phyloP scores from a whole-genome alignment of 306 rosid genomes.

The Aeschynomene evenia region DNA sequence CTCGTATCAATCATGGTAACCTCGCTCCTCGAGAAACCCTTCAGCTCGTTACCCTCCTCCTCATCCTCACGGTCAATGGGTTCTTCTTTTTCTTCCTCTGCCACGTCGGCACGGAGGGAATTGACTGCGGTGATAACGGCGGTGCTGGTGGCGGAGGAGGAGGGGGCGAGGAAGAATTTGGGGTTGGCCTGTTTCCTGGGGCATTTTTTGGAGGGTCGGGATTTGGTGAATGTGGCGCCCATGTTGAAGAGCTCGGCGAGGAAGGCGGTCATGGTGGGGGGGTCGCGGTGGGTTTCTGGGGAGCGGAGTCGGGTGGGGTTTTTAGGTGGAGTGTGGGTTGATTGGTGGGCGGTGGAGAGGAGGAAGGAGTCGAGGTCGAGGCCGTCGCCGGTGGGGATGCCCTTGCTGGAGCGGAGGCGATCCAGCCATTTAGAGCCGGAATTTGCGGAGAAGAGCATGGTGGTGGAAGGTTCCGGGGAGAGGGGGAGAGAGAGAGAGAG shows the following conservation, averaged over 20 bases:
- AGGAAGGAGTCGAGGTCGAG: conserved; percentile 72
- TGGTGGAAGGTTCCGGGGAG: neutral
- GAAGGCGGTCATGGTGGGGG: conserved; percentile 43
- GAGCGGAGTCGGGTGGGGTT: conserved; percentile 21
- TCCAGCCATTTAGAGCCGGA: conserved; percentile 79
- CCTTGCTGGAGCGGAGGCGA: conserved; percentile 86
- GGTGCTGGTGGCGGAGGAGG: conserved; percentile 3
- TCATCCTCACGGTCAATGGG: conserved; percentile 22
- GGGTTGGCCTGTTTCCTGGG: conserved; percentile 83
- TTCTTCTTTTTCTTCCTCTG: neutral
- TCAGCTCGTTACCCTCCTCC: conserved; percentile 49
- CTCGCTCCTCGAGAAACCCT: conserved; percentile 81
- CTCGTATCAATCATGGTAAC: conserved; percentile 94
- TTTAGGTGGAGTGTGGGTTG: conserved; percentile 16
- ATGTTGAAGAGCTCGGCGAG: conserved; percentile 74
- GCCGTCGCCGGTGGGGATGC: conserved; percentile 62
- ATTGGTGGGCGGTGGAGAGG: conserved; percentile 30
- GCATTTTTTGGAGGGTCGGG: conserved; percentile 46
- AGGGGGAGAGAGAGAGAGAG: neutral
- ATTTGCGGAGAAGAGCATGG: conserved; percentile 75
- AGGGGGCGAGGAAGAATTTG: conserved; percentile 43
- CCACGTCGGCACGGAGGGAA: neutral
- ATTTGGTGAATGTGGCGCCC: conserved; percentile 38
- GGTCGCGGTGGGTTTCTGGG: conserved; percentile 15
- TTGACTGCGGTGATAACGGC: neutral